Evolutionary conservation across 2,329 filamentous ascomycete genomes (phyloP).

Genomic region (Fusarium stilboides): DNA sequence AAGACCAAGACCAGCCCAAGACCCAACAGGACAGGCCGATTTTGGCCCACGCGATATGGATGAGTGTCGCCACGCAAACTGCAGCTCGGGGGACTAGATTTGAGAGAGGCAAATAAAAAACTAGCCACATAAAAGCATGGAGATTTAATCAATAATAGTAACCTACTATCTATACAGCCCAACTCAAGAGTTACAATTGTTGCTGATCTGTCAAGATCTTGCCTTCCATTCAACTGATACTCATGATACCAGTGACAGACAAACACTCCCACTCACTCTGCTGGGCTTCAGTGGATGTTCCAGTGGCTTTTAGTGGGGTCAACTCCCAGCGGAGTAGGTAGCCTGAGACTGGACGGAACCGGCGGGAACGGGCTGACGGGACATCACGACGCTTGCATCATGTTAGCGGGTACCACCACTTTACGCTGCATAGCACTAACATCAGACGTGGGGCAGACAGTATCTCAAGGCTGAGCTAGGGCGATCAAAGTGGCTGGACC

Average conservation of each 20-base stretch:
- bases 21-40: conserved; percentile 4
- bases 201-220: not conserved
- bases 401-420: conserved; percentile 26
- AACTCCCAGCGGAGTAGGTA: conserved; percentile 11
- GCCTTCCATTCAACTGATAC: not conserved
- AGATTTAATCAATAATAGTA: too few species aligned
- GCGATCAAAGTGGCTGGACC: conserved; percentile 34
- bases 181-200: too few species aligned
- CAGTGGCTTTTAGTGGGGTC: conserved; percentile 20
- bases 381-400: conserved; percentile 12
- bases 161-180: too few species aligned
- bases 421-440: conserved; percentile 24
- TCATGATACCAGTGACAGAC: conserved; percentile 16
- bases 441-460: conserved; percentile 19
- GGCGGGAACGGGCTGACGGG: conserved; percentile 27
- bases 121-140: too few species aligned
- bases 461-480: conserved; percentile 34
- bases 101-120: too few species aligned
- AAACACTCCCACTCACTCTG: not conserved
- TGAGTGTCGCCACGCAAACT: conserved; percentile 40
- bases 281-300: conserved; percentile 3
- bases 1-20: conserved; percentile 10
- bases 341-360: conserved; percentile 32
- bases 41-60: conserved; percentile 39
- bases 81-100: not conserved